Conservation (phyloP, 805 yeast genomes). For the Metschnikowia rubicola region DNA sequence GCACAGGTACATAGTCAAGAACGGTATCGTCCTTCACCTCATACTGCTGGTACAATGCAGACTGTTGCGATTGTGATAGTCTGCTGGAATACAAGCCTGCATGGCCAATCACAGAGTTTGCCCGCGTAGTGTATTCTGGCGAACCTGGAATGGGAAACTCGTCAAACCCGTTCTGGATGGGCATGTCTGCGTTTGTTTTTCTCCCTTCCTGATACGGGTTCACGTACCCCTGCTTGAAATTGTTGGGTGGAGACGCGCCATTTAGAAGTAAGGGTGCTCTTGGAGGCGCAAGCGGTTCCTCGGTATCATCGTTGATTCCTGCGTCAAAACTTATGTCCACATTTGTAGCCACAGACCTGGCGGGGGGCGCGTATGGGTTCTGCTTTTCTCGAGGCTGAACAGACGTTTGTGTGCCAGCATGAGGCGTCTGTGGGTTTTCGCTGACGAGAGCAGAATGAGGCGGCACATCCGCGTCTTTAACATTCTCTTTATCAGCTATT, state of each 20-base stretch:
- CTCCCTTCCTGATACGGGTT: constrained; percentile 25
- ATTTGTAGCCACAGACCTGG: constrained; percentile 15
- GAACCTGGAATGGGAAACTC: constrained; percentile 46
- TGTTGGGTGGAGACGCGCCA: constrained; percentile 4
- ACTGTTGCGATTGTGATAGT: constrained; percentile 43
- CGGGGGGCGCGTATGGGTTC: constrained; percentile 6
- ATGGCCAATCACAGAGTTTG: constrained; percentile 40
- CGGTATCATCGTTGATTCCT: constrained; percentile 10
- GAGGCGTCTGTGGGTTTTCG: not conserved
- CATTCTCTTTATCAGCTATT: too few species aligned
- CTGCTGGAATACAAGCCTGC: constrained; percentile 36
- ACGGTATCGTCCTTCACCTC: constrained; percentile 46
- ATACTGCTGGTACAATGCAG: constrained; percentile 42
- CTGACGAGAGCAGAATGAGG: not conserved
- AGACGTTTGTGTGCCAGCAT: not conserved
- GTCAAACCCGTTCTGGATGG: constrained; percentile 24
- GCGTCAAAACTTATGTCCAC: constrained; percentile 34
- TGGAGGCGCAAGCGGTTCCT: constrained; percentile 1
- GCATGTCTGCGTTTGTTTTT: constrained; percentile 4
- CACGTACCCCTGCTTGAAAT: constrained; percentile 19
- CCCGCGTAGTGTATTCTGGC: constrained; percentile 43
- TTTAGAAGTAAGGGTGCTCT: constrained; percentile 10
- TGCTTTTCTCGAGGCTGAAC: not conserved
- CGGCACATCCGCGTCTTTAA: not conserved
- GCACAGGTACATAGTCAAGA: constrained; percentile 38